Base-by-base conservation (phyloP, 1,139 yeast species). In the Lodderomyces orthopsilosis region DNA sequence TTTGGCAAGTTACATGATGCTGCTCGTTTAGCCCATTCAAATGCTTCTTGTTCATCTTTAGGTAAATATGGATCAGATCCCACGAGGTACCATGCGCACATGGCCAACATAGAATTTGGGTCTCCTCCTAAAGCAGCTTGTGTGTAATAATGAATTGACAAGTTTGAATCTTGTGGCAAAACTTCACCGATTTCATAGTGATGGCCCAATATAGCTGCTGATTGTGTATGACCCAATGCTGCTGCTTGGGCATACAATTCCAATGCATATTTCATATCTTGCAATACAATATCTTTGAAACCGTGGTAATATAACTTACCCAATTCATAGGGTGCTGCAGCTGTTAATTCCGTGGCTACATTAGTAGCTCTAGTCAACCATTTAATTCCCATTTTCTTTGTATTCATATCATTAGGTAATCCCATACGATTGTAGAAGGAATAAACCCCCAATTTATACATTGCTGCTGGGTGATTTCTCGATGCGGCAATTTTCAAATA, bases 21-120 rank as follows among this genome's bases (percentile, higher is more conserved):
- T 0, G 98, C 93, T 51, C 89, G 74, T 46, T 79, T 68, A 1
- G 97, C 97, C 98, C 98, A 93, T 58, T 88, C 94, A 62, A 85
- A 93, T 1, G 97, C 95, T 62, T 91, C 96, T 45, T 70, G 76
- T 49, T 85, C 89, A 61, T 91, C 94, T 50, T 81, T 79, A 13
- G 83, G 85, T 51, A 93, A 74, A 47, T 82, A 81, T 15, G 93
- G 91, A 35, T 86, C 93, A 35, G 88, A 84, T 1, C 98, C 98
- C 27, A 89, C 85, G 61, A 91, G 73, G 61, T 90, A 93, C 98
- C 98, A 93, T 2, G 97, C 97, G 63, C 97, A 90, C 74, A 93
- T 75, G 2, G 96, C 91, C 56, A 91, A 72, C 96, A 91, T 93
- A 13, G 96, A 85, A 42, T 79, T 82, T 1, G 95, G 79, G 62